phyloP scores from a whole-genome alignment of 305 asterid genomes.

The Petunia hybrid region DNA sequence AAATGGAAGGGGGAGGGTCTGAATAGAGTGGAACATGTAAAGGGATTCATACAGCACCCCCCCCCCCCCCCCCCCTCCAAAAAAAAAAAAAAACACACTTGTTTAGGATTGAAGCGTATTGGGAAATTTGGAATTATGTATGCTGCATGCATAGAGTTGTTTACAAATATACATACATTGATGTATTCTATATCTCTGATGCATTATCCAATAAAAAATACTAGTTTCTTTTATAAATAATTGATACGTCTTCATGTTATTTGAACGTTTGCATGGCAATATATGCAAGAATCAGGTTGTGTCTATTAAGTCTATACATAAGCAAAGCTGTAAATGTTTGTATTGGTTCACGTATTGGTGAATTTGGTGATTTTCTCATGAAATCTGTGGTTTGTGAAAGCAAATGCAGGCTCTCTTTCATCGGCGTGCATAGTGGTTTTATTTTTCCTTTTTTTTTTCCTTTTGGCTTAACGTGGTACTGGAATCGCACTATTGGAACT shows the following conservation, averaged over 20 bases:
- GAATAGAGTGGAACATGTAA: no score
- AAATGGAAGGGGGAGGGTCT: no score
- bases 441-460: neutral
- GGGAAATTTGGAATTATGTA: no score
- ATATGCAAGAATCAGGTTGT: neutral
- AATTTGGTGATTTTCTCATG: neutral
- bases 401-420: neutral
- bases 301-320: neutral
- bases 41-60: no score
- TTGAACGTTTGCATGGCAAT: neutral
- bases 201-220: neutral
- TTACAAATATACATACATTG: neutral
- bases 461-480: neutral
- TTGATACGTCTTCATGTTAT: neutral
- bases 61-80: no score
- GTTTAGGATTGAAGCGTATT: no score
- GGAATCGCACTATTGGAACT: neutral
- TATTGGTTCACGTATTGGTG: neutral
- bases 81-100: no score
- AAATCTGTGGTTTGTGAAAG: neutral
- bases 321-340: neutral
- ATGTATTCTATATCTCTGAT: neutral
- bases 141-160: no score
- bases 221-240: neutral
- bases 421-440: neutral